A percentile compares a stretch with the other conserved stretches of the same genome.
phyloP scores from a whole-genome alignment of 1,139 yeast genomes.

The Yamadazyma membranifaciens region DNA sequence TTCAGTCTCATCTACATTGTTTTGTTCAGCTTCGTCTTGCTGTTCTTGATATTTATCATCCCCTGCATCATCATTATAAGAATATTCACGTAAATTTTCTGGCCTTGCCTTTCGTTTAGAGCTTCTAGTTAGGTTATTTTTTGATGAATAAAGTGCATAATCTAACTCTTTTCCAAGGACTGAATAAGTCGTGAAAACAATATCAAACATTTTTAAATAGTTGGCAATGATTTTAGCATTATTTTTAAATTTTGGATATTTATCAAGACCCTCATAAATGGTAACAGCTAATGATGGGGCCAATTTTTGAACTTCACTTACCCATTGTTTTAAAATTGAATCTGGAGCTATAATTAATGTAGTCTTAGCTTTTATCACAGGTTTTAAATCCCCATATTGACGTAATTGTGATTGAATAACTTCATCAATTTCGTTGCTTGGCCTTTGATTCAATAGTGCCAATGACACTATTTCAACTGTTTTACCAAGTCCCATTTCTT shows the following conservation, averaged over 20 bases:
- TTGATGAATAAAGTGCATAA: constrained; percentile 70
- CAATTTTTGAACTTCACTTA: constrained; percentile 61
- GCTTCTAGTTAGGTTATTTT: constrained; percentile 52
- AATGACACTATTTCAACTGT: constrained; percentile 80
- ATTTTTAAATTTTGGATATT: constrained; percentile 43
- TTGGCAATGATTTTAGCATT: constrained; percentile 46
- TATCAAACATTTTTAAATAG: constrained; percentile 57
- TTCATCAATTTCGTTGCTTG: constrained; percentile 42
- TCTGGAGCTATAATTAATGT: constrained; percentile 85
- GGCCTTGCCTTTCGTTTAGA: constrained; percentile 17
- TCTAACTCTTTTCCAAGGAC: constrained; percentile 75
- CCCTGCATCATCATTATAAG: not conserved
- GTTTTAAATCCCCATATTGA: constrained; percentile 35
- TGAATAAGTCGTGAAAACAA: constrained; percentile 79
- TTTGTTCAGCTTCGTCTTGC: not conserved
- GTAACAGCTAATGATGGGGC: constrained; percentile 58
- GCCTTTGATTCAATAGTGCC: constrained; percentile 56
- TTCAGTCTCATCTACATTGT: not conserved
- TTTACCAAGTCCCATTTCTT: constrained; percentile 97
- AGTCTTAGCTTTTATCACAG: constrained; percentile 57
- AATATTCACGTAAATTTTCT: constrained; percentile 11
- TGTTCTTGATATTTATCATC: not conserved
- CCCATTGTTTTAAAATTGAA: constrained; percentile 83
- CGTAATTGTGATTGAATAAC: constrained; percentile 33
- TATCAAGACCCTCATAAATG: constrained; percentile 61